Base-by-base conservation (phyloP, 208 protist genomes). In the Leptomonas seymouri region DNA sequence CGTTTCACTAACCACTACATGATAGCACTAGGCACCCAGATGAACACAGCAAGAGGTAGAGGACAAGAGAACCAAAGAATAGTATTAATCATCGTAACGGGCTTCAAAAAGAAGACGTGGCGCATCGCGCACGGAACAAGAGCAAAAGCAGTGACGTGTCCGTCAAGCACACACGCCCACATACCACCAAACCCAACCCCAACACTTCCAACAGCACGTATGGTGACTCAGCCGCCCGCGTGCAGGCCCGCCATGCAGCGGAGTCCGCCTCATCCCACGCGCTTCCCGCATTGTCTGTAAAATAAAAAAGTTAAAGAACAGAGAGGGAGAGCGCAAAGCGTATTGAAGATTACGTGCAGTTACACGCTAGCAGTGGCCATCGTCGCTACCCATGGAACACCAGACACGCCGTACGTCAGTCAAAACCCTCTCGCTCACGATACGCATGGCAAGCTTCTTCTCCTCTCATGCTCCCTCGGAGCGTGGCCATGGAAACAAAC, bases 1-100 rank as follows among this genome's bases (percentile, higher is more conserved):
- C 0, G 46, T 18, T 60, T 58, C 57, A 73, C 50, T 60, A 73
- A 73, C 67, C 39, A 51, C 50, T 74, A 74, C 25, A 65, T 36
- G 46, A 65, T 27, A 36, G 60, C 60, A 65, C 60, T 65, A 67
- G 28, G 45, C 46, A 58, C 34, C 49, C 61, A 64, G 27, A 57
- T n/a, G 59, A 67, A 50, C 41, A 59, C 46, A 49, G 49, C 55
- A 77, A 59, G 30, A 30, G 48, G 15, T 45, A 61, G 27, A 39
- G 36, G 15, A 64, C 30, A 18, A 45, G 11, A 14, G 27, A 31
- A 69, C 64, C 16, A n/a, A n/a, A n/a, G n/a, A n/a, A n/a, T n/a
- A n/a, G n/a, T n/a, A n/a, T n/a, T n/a, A n/a, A n/a, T n/a, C n/a
- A n/a, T n/a, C n/a, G n/a, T n/a, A n/a, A n/a, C n/a, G n/a, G n/a